Base-by-base conservation (phyloP, 441 rosid species). In the Erodium texanum region DNA sequence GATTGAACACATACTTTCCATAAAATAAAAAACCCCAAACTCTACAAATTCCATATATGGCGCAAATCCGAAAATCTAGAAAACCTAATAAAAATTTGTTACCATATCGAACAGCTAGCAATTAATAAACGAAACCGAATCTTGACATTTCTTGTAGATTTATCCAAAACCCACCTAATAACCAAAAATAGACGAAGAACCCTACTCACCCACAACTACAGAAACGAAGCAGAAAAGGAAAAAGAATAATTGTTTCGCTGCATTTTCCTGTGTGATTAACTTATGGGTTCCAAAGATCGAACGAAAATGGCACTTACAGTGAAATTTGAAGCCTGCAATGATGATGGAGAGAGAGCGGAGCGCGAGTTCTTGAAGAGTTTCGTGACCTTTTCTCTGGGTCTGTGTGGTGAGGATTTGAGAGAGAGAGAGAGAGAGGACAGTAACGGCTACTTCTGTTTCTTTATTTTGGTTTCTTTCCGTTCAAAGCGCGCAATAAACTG, bases 311-410 rank as follows among this genome's bases (percentile, higher is more conserved):
- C 43, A 75, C 76, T 72, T 48, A 74, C 81, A 24, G 3, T 24
- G 20, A 68, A 62, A 54, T 43, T 43, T 54, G 18, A 4, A 70
- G 24, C 2, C 41, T 61, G 63, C 18, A 70, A 27, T 7, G 14
- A 32, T 2, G 19, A 11, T 12, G 43, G 38, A 68, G 0, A 32
- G 66, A 52, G 4, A 24, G 22, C 11, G 11, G 27, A 38, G 63
- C 2, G 27, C 14, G 71, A 68, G 74, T 76, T 71, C 75, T 69
- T 74, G 73, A 66, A 43, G 48, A 22, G 20, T 54, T 1, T 54
- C 16, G 61, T 18, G 22, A 52, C n/a, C n/a, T n/a, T 1, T 0
- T n/a, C 8, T 54, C 61, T 54, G 50, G 50, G 14, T 54, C 24
- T 54, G 61, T 20, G 59, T 14, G 10, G 16, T 32, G 36, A 41